These are phyloP conservation scores for Triticum turgidum DNA, from an alignment of 176 grass and related monocot genomes.

Conservation along the genomic window DNA sequence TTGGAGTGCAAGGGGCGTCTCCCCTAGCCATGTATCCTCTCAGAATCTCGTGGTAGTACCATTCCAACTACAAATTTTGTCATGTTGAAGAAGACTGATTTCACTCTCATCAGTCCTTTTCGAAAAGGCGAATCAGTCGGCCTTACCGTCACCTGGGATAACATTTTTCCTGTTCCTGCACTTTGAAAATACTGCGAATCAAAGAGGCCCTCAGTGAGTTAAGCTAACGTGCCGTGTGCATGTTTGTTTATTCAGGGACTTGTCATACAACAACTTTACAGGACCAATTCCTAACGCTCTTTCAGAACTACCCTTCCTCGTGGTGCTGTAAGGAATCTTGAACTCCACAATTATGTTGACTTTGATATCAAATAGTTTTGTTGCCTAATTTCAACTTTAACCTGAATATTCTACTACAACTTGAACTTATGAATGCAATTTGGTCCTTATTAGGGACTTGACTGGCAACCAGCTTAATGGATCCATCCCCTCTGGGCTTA, in stretches of 20 bases:
- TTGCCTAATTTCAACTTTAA: not conserved
- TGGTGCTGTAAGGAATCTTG: conserved; percentile 45
- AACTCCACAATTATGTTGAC: not conserved
- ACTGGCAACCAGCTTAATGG: conserved; percentile 44
- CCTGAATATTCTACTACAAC: not conserved
- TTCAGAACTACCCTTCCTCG: conserved; percentile 34
- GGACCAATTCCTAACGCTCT: conserved; percentile 52
- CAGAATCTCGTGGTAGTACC: no score
- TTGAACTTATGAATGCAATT: not conserved
- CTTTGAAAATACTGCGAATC: no score
- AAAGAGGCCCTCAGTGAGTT: not conserved
- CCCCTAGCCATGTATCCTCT: no score
- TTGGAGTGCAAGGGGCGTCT: no score
- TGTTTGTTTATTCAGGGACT: conserved; percentile 39
- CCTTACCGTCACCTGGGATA: no score
- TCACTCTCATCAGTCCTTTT: no score
- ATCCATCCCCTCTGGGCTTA: conserved; percentile 43
- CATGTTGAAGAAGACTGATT: no score
- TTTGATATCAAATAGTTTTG: not conserved
- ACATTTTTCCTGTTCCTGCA: no score
- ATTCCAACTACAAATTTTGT: no score
- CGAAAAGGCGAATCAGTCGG: no score
- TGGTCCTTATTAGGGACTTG: conserved; percentile 47
- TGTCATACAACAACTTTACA: conserved; percentile 67
- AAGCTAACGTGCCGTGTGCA: not conserved